phyloP scores from a whole-genome alignment of 148 eudicot species.

The Heliamphora exappendiculata region DNA sequence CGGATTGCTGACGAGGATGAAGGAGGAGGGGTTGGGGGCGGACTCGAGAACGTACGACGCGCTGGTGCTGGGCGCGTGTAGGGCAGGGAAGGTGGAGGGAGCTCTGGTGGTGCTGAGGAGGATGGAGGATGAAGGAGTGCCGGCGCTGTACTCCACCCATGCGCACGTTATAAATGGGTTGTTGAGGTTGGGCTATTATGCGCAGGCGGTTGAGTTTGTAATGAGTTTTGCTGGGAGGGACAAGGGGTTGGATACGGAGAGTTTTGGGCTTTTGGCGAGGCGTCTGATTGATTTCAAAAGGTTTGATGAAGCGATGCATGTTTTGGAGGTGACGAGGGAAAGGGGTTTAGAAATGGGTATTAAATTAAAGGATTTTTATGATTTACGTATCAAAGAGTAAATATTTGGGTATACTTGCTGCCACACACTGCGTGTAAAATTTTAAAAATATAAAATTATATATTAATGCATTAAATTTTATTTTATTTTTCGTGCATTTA shows the following conservation, averaged over 20 bases:
- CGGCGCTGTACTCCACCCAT: slow-evolving; percentile 31
- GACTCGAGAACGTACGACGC: slow-evolving; percentile 61
- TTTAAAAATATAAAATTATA: no score
- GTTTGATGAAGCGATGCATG: slow-evolving; percentile 39
- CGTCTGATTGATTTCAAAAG: slow-evolving; percentile 34
- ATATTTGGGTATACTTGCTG: no score
- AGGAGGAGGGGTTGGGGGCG: slow-evolving; percentile 32
- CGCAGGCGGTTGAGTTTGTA: slow-evolving; percentile 56
- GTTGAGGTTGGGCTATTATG: slow-evolving; percentile 35
- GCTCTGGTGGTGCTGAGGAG: slow-evolving; percentile 42
- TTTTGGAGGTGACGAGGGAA: slow-evolving; percentile 40
- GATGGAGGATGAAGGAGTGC: slow-evolving; percentile 36
- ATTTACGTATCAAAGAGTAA: slow-evolving; percentile 8
- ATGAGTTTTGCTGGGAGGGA: slow-evolving; percentile 36
- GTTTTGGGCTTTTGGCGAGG: slow-evolving; percentile 36
- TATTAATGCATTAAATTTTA: no score
- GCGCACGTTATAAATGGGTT: slow-evolving; percentile 38
- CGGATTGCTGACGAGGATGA: slow-evolving; percentile 29
- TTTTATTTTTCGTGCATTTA: no score
- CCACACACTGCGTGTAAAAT: no score
- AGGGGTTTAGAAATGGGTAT: slow-evolving; percentile 33
- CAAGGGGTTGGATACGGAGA: slow-evolving; percentile 31
- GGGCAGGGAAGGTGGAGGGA: slow-evolving; percentile 49
- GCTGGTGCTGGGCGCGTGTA: slow-evolving; percentile 60
- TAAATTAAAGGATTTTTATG: slow-evolving; percentile 28